phyloP scores from a whole-genome alignment of 2,329 filamentous ascomycete species.

The Coniella vitis region DNA sequence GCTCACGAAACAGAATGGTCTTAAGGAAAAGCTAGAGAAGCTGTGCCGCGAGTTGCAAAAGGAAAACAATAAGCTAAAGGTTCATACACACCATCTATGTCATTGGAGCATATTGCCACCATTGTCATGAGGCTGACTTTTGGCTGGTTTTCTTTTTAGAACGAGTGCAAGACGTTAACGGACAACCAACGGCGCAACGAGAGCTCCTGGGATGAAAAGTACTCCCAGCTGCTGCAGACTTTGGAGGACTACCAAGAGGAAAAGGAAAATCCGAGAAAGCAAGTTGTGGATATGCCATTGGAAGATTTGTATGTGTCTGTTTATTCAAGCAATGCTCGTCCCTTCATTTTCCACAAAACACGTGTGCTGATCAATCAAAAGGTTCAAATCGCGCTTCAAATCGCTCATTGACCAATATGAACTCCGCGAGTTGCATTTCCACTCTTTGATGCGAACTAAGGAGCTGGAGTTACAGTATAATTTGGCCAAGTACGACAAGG shows the following conservation, averaged over 20 bases:
- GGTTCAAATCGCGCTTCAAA: constrained; percentile 82
- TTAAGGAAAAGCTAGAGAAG: constrained; percentile 97
- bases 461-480: constrained; percentile 94
- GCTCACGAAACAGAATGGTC: constrained; percentile 77
- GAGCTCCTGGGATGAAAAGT: constrained; percentile 76
- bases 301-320: constrained; percentile 68
- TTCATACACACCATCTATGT: constrained; percentile 32
- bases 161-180: constrained; percentile 88
- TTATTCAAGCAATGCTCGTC: too few species aligned
- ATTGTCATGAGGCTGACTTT: neutral
- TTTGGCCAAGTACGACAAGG: constrained; percentile 78
- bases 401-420: constrained; percentile 97
- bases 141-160: constrained; percentile 37
- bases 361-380: constrained; percentile 34
- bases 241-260: constrained; percentile 84
- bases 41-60: constrained; percentile 88
- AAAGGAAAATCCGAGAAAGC: constrained; percentile 75
- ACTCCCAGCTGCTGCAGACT: constrained; percentile 72
- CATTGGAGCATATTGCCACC: neutral
- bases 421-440: constrained; percentile 87
- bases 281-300: constrained; percentile 75
- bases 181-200: constrained; percentile 79
- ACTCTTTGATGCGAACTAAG: constrained; percentile 85
- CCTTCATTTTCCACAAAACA: too few species aligned
- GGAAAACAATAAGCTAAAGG: constrained; percentile 98